These are phyloP conservation scores for Chytriomyces sp. DNA, from an alignment of 192 early-diverging fungal species.

Conservation along the genomic window DNA sequence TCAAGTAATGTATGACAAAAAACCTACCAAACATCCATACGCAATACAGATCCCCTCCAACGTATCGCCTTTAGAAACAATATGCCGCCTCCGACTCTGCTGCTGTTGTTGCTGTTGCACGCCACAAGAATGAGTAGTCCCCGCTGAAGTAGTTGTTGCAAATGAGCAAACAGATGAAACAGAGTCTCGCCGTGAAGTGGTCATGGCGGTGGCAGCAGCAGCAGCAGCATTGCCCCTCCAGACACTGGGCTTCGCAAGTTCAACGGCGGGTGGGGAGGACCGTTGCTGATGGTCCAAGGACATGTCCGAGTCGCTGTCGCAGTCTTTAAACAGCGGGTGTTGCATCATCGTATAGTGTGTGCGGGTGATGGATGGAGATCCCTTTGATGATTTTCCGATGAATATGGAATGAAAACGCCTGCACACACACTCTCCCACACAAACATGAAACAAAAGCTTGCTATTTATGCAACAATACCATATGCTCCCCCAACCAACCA, in stretches of 20 bases:
- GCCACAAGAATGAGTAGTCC: background rate
- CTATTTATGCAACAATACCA: too few relatives aligned
- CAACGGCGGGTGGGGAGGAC: background rate
- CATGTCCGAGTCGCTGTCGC: background rate
- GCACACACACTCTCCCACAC: too few relatives aligned
- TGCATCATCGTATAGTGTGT: conserved; percentile 4
- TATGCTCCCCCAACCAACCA: too few relatives aligned
- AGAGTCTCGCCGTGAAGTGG: background rate
- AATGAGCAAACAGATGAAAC: background rate
- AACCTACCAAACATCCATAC: conserved; percentile 18
- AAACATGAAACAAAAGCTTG: too few relatives aligned
- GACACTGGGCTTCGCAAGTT: background rate
- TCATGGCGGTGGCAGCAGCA: background rate
- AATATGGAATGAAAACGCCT: too few relatives aligned
- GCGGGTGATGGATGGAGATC: too few relatives aligned
- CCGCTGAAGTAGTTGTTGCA: background rate
- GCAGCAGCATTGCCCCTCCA: background rate
- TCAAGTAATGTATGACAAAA: background rate
- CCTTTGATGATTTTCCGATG: too few relatives aligned
- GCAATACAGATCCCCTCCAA: conserved; percentile 29
- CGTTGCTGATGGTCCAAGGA: too few relatives aligned
- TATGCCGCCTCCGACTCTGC: conserved; percentile 8
- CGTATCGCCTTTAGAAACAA: conserved; percentile 15
- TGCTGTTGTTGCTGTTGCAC: background rate
- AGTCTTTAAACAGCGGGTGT: background rate